Conservation (phyloP, 1,284 basidiomycete genomes). For the Ustilago shanxiensis region DNA sequence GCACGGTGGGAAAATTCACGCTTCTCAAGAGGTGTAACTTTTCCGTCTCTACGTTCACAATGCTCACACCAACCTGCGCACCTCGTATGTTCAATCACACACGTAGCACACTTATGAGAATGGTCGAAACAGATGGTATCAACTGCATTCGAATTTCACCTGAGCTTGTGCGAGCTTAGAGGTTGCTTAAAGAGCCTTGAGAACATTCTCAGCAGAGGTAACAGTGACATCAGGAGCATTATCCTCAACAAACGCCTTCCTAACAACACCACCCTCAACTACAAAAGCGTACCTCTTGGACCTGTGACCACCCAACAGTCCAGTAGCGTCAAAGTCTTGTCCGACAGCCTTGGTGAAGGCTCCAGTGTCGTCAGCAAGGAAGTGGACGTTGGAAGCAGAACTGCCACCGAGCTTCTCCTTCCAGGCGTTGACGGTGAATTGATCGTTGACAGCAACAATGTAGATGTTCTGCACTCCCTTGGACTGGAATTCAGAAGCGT, state of each 20-base stretch:
- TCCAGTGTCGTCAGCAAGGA: conserved; percentile 67
- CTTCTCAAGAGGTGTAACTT: neutral
- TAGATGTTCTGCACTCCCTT: conserved; percentile 65
- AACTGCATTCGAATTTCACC: neutral
- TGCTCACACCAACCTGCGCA: neutral
- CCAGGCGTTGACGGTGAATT: conserved; percentile 66
- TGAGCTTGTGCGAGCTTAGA: neutral
- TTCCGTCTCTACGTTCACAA: neutral
- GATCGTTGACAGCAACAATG: conserved; percentile 66
- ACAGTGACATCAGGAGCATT: conserved; percentile 60
- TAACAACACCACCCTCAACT: conserved; percentile 61
- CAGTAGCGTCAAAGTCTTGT: conserved; percentile 64
- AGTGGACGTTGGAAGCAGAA: conserved; percentile 53
- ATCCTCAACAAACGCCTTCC: conserved; percentile 61
- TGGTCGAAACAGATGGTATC: neutral
- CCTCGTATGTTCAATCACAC: no score
- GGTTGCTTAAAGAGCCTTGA: conserved; percentile 41
- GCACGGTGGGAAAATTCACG: neutral
- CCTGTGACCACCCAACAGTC: conserved; percentile 59
- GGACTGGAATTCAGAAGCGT: conserved; percentile 55
- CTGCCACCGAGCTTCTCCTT: conserved; percentile 63
- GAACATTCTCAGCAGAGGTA: conserved; percentile 61
- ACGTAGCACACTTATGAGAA: no score
- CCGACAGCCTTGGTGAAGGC: conserved; percentile 65
- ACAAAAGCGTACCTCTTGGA: conserved; percentile 57